Evolutionary conservation across 1,284 basidiomycete species (phyloP).

Genomic region (Psilocybe mexicana): DNA sequence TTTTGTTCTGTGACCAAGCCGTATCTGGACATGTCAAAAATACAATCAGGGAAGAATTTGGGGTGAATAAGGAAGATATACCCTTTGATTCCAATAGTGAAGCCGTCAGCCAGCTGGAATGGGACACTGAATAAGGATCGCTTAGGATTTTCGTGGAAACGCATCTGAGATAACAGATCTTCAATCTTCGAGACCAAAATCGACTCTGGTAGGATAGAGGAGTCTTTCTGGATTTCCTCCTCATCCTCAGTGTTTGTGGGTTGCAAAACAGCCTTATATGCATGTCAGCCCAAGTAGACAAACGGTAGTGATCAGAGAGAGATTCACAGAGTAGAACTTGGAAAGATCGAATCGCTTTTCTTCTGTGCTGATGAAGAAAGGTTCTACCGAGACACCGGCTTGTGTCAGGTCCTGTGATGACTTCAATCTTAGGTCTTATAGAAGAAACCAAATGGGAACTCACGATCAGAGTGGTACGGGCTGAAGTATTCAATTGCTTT

Average conservation of each 20-base stretch:
- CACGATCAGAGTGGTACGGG: constrained; percentile 70
- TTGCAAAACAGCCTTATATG: constrained; percentile 59
- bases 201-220: constrained; percentile 57
- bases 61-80: constrained; percentile 32
- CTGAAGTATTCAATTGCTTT: constrained; percentile 61
- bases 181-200: constrained; percentile 73
- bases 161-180: constrained; percentile 82
- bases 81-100: constrained; percentile 92
- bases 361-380: constrained; percentile 85
- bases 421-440: constrained; percentile 10
- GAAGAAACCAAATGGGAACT: constrained; percentile 20
- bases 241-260: constrained; percentile 47
- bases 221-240: constrained; percentile 52
- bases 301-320: not conserved
- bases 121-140: constrained; percentile 85
- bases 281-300: not conserved
- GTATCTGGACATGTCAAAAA: constrained; percentile 54
- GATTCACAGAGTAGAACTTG: constrained; percentile 83
- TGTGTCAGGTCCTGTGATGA: constrained; percentile 73
- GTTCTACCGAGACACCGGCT: constrained; percentile 82
- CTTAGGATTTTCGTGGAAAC: constrained; percentile 85
- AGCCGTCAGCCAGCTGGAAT: constrained; percentile 76
- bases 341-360: constrained; percentile 73
- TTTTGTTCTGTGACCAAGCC: constrained; percentile 84
- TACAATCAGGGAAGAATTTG: not conserved